Evolutionary conservation across 78 protist species (phyloP).

Genomic region (Chrysochromulina parva): DNA sequence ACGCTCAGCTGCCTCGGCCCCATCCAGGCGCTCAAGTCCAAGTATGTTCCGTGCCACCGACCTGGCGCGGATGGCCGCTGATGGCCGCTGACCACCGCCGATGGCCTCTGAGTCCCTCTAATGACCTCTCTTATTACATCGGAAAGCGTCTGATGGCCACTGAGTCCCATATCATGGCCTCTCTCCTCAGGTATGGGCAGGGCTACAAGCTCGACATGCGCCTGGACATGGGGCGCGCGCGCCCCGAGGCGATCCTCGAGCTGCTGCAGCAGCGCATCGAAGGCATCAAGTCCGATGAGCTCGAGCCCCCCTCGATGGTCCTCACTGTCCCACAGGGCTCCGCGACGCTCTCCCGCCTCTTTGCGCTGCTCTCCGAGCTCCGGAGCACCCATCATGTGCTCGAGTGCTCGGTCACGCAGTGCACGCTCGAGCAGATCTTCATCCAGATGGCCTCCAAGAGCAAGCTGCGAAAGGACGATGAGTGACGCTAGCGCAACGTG

Average conservation of each 20-base stretch:
- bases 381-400: background rate
- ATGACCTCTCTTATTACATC: too few relatives aligned
- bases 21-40: background rate
- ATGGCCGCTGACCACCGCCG: too few relatives aligned
- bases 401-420: slow-evolving; percentile 2
- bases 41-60: too few relatives aligned
- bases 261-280: background rate
- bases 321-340: slow-evolving; percentile 7
- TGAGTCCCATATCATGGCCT: background rate
- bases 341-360: background rate
- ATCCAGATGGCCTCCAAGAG: background rate
- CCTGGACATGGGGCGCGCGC: background rate
- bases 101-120: too few relatives aligned
- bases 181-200: slow-evolving; percentile 12
- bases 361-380: background rate
- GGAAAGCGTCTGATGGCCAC: background rate
- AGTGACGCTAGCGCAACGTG: too few relatives aligned
- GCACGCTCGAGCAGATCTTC: slow-evolving; percentile 25
- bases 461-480: background rate
- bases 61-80: too few relatives aligned
- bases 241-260: background rate
- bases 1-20: slow-evolving; percentile 48
- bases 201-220: slow-evolving; percentile 36
- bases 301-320: background rate
- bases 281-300: background rate